A percentile compares a stretch with the other conserved stretches of the same genome.
Evolutionary conservation across 2,329 filamentous ascomycete species (phyloP).

Genomic region (Aspergillus tamarii): DNA sequence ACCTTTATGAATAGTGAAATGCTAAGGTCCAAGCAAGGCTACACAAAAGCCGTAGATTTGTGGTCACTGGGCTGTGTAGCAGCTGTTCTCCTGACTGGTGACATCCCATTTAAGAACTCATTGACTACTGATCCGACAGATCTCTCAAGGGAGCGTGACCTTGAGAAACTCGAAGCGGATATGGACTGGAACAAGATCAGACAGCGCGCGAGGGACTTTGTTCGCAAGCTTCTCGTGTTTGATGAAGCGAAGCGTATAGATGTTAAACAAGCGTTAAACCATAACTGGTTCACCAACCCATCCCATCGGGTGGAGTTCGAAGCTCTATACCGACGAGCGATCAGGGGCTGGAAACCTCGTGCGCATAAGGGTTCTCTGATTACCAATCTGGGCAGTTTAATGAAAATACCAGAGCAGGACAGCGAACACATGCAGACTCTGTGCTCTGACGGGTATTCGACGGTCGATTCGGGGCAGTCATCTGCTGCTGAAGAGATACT

Average conservation of each 20-base stretch:
- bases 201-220: constrained; percentile 55
- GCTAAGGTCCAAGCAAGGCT: constrained; percentile 42
- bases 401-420: not conserved
- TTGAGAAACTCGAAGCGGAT: constrained; percentile 49
- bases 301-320: constrained; percentile 52
- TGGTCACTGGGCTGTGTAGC: constrained; percentile 65
- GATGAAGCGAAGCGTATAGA: constrained; percentile 56
- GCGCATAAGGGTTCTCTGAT: constrained; percentile 12
- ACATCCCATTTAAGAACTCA: constrained; percentile 50
- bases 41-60: constrained; percentile 63
- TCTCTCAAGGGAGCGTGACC: constrained; percentile 44
- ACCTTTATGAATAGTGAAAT: constrained; percentile 29
- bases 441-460: not conserved
- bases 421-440: not conserved
- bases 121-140: constrained; percentile 27
- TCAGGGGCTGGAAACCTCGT: constrained; percentile 55
- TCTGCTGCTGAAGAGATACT: not conserved
- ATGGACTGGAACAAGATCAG: constrained; percentile 48
- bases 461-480: not conserved
- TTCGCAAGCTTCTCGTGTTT: constrained; percentile 54
- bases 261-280: constrained; percentile 56
- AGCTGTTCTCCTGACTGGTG: constrained; percentile 55
- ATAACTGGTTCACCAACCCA: constrained; percentile 61
- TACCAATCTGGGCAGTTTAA: constrained; percentile 11
- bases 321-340: constrained; percentile 53